Conservation (phyloP, 2,329 filamentous ascomycete genomes). For the Colletotrichum melonis region DNA sequence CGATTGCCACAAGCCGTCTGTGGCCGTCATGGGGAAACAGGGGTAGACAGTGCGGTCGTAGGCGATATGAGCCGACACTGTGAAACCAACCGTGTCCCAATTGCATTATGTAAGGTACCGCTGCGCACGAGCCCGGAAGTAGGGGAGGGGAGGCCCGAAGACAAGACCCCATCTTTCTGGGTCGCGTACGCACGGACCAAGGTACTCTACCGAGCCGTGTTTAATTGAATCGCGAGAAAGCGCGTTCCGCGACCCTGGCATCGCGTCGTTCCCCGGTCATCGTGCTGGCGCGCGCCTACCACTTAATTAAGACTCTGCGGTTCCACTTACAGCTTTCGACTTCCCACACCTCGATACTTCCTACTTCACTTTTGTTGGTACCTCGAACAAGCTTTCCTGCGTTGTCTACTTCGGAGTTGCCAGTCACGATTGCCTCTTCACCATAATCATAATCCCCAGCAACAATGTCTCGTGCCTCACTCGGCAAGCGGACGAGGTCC, state of each 20-base stretch:
- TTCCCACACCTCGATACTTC: neutral
- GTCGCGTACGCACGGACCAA: conserved; percentile 4
- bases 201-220: neutral
- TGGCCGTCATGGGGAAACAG: conserved; percentile 4
- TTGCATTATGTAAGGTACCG: neutral
- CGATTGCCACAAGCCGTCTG: conserved; percentile 26
- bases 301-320: conserved; percentile 32
- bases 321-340: conserved; percentile 21
- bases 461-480: conserved; percentile 38
- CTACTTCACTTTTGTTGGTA: conserved; percentile 1
- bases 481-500: conserved; percentile 41
- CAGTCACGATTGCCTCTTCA: conserved; percentile 18
- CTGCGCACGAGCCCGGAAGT: neutral
- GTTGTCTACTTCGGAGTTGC: neutral
- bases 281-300: conserved; percentile 26
- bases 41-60: conserved; percentile 2
- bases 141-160: neutral
- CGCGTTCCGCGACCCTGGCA: conserved; percentile 20
- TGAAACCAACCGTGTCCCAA: neutral
- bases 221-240: conserved; percentile 30
- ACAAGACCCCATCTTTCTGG: neutral
- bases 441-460: neutral
- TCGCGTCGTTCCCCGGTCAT: conserved; percentile 34
- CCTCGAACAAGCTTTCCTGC: neutral
- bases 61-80: neutral